A percentile compares a stretch with the other conserved stretches of the same genome.
phyloP scores from a whole-genome alignment of 306 rosid species.

The Ammopiptanthus mongolicus region DNA sequence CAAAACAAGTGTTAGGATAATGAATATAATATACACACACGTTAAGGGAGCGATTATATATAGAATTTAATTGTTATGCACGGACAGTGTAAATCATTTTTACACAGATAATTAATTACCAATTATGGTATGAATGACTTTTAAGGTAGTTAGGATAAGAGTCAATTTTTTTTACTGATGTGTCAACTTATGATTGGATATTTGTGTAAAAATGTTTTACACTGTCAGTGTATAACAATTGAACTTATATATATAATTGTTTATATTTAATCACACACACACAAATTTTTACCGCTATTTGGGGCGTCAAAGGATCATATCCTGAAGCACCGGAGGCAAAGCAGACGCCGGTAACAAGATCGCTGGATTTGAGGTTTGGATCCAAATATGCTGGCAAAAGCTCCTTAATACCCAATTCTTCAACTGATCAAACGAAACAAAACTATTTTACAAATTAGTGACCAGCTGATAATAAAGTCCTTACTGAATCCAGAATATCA shows the following conservation, averaged over 20 bases:
- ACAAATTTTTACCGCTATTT: constrained; percentile 44
- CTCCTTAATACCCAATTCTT: constrained; percentile 57
- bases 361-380: constrained; percentile 46
- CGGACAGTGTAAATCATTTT: no score
- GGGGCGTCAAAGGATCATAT: constrained; percentile 69
- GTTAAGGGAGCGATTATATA: background rate
- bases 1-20: background rate
- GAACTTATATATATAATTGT: no score
- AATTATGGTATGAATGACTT: no score
- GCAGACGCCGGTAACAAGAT: constrained; percentile 56
- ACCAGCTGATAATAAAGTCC: background rate
- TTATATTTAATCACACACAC: no score
- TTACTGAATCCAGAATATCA: background rate
- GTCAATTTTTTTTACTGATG: no score
- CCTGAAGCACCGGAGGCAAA: constrained; percentile 92
- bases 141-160: no score
- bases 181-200: no score
- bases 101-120: no score
- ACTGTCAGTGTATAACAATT: no score
- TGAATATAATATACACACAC: background rate
- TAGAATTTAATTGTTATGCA: no score
- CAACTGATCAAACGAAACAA: constrained; percentile 32
- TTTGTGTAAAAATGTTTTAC: no score
- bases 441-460: background rate
- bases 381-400: constrained; percentile 59